A percentile compares a stretch with the other conserved stretches of the same genome.
Evolutionary conservation across 306 rosid species (phyloP).

Genomic region (Urtica urens): DNA sequence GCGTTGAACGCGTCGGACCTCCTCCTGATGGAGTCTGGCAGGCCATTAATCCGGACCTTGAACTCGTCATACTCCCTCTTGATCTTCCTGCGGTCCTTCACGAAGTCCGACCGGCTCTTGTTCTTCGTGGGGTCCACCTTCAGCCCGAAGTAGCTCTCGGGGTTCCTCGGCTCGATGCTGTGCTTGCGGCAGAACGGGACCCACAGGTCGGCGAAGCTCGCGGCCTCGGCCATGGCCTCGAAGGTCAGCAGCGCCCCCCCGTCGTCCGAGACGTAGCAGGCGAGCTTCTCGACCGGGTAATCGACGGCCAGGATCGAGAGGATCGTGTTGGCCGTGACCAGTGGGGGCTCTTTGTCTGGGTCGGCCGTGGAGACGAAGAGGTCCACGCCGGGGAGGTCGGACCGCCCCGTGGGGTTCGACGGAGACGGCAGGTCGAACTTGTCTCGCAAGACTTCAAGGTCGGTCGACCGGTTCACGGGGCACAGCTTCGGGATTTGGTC

Average conservation of each 20-base stretch:
- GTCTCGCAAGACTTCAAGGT: conserved; percentile 54
- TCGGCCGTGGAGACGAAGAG: conserved; percentile 81
- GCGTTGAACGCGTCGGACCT: conserved; percentile 67
- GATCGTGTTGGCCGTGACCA: conserved; percentile 82
- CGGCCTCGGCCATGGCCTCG: conserved; percentile 87
- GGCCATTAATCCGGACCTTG: conserved; percentile 68
- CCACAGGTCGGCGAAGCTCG: conserved; percentile 90
- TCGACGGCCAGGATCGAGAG: conserved; percentile 77
- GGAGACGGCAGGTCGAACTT: conserved; percentile 58
- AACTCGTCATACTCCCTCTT: conserved; percentile 95
- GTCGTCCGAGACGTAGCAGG: conserved; percentile 83
- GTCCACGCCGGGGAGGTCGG: conserved; percentile 49
- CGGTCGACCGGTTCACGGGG: conserved; percentile 69
- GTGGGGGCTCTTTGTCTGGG: conserved; percentile 90
- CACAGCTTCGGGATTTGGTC: conserved; percentile 80
- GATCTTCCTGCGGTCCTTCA: conserved; percentile 78
- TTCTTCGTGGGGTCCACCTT: conserved; percentile 75
- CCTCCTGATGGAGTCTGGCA: conserved; percentile 75
- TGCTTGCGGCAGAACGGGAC: conserved; percentile 82
- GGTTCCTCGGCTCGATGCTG: conserved; percentile 74
- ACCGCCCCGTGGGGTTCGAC: conserved; percentile 38
- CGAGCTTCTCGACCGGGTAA: conserved; percentile 77
- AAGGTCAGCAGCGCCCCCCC: conserved; percentile 79
- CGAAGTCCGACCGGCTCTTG: conserved; percentile 65
- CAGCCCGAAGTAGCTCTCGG: conserved; percentile 62